These are phyloP conservation scores for Colletotrichum lentis DNA, from an alignment of 2,329 filamentous ascomycete species.

Conservation along the genomic window DNA sequence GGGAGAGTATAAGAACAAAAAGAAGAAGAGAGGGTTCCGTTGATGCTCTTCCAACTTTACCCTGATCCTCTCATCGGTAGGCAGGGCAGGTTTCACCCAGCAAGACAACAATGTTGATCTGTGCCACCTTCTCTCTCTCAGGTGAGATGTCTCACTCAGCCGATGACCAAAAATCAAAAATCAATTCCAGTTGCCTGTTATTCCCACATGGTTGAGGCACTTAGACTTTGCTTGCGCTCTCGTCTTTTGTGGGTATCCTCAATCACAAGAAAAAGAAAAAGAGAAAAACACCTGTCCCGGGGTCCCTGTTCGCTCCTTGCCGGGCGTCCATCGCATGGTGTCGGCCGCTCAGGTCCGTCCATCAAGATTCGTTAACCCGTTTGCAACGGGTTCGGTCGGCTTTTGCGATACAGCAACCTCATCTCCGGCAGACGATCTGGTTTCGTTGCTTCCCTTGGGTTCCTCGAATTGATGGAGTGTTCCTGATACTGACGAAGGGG, in stretches of 20 bases:
- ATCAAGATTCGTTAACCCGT: too few species aligned
- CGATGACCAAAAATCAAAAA: not conserved
- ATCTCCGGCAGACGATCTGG: not conserved
- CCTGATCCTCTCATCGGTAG: not conserved
- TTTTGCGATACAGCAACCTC: too few species aligned
- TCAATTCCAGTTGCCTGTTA: not conserved
- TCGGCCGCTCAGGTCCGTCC: too few species aligned
- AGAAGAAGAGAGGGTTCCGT: not conserved
- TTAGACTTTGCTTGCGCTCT: not conserved
- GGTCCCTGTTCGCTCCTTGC: too few species aligned
- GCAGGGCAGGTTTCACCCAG: conserved; percentile 8
- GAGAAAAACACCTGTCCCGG: too few species aligned
- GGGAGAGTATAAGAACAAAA: not conserved
- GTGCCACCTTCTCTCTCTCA: not conserved
- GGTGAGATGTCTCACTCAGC: not conserved
- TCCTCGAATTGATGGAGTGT: too few species aligned
- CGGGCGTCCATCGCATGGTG: too few species aligned
- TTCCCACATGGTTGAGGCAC: not conserved
- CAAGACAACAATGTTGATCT: not conserved
- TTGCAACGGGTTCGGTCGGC: too few species aligned
- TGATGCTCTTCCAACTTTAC: not conserved
- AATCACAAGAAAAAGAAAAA: not conserved
- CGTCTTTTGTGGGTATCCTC: not conserved
- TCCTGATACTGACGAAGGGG: not conserved
- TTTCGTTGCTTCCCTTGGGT: not conserved